phyloP scores from a whole-genome alignment of 2,329 filamentous ascomycete genomes.

The Xylariaceae sp. region DNA sequence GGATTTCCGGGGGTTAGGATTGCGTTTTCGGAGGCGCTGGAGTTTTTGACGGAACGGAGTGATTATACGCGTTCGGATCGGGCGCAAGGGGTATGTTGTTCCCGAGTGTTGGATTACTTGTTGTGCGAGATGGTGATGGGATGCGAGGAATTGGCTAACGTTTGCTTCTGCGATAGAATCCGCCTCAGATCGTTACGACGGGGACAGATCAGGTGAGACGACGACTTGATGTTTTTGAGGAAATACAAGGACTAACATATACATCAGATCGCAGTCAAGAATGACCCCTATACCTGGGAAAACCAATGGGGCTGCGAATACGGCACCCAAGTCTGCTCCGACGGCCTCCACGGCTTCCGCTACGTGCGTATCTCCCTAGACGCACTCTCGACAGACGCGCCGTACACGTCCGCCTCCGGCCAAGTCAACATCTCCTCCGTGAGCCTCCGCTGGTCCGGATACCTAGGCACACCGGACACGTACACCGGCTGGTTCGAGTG shows the following conservation, averaged over 20 bases:
- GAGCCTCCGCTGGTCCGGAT: constrained; percentile 40
- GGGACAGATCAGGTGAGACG: constrained; percentile 43
- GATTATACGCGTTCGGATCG: constrained; percentile 48
- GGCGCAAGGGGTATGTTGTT: constrained; percentile 22
- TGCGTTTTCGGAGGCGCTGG: constrained; percentile 45
- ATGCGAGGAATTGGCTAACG: neutral
- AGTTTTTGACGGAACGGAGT: constrained; percentile 40
- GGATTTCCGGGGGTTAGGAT: constrained; percentile 40
- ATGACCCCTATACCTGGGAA: constrained; percentile 40
- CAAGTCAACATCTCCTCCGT: constrained; percentile 40
- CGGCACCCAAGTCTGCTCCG: constrained; percentile 42
- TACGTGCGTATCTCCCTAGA: constrained; percentile 46
- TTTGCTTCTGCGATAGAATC: constrained; percentile 14
- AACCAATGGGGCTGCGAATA: constrained; percentile 41
- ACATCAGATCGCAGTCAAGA: constrained; percentile 40
- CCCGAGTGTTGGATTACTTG: neutral
- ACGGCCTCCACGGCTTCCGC: constrained; percentile 50
- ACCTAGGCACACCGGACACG: constrained; percentile 43
- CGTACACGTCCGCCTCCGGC: constrained; percentile 40
- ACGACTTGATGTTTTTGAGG: neutral
- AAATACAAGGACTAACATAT: neutral
- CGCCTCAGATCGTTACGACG: constrained; percentile 35
- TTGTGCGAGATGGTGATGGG: neutral
- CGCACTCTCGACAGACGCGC: constrained; percentile 39
- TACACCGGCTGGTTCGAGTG: constrained; percentile 50